Evolutionary conservation across 495 filamentous ascomycete species (phyloP), one percentile per base, ranked within the genome.

Genomic region (Talaromyces nanjingensis): DNA sequence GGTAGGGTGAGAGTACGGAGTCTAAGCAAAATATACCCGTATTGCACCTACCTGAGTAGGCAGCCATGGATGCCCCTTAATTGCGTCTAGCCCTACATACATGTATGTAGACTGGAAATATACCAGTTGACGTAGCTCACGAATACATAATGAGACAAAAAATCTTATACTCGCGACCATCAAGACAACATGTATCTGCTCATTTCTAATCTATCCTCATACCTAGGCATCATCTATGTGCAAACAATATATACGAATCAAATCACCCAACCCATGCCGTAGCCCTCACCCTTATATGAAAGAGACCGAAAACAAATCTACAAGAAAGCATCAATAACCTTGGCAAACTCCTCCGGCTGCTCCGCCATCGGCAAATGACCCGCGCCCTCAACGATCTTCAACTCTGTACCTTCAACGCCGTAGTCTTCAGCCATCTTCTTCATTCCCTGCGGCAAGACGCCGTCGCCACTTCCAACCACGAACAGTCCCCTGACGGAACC

Each of bases 341-440:
- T 78, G 65, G 85, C 85, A 72, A 91, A 89, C 12, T 80, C 83
- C 64, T 74, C 73, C 8, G 88, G 87, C 64, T 87, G 83, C 78
- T 94, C 90, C 39, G 84, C 86, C 91, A 94, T 94, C 4, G 91
- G 91, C 74, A 94, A 72, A 76, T 94, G 91, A 0, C 91, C 91
- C 0, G 89, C 87, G 25, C 76, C 72, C 2, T 87, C 82, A 59
- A 93, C 82, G 59, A 87, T 70, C 70, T 77, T 82, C 63, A 88
- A 76, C 70, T 84, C 81, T 0, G 83, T 84, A 1, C 25, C 34
- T 71, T 70, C 4, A 83, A 84, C 60, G 1, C 18, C 60, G 37
- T 62, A 69, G 55, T 76, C 72, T 0, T 73, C 76, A 63, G 81
- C 84, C 79, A 93, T 91, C 29, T 87, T 84, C 60, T 85, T 83